A percentile compares a stretch with the other conserved stretches of the same genome.
phyloP scores from a whole-genome alignment of 1,139 yeast genomes.

The Yarrowia galli region DNA sequence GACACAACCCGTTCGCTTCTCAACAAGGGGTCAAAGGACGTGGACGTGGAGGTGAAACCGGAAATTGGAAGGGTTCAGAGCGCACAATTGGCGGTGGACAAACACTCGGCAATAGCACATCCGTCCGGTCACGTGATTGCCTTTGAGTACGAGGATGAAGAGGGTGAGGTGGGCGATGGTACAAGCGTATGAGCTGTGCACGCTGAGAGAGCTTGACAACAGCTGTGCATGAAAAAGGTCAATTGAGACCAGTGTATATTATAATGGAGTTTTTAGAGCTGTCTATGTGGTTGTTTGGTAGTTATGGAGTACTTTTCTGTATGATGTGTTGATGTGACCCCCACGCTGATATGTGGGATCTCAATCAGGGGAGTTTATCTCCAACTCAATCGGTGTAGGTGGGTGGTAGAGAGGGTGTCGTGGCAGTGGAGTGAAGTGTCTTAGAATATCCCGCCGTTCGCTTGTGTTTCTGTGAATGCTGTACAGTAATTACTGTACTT shows the following conservation, averaged over 20 bases:
- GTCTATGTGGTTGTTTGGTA: too few species aligned
- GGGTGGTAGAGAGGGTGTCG: too few species aligned
- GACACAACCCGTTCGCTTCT: conserved; percentile 22
- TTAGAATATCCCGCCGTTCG: too few species aligned
- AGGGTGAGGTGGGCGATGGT: not conserved
- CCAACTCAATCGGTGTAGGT: not conserved
- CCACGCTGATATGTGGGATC: too few species aligned
- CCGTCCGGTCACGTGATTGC: conserved; percentile 14
- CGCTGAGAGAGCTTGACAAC: too few species aligned
- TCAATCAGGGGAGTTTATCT: not conserved
- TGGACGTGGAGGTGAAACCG: not conserved
- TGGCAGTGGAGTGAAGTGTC: too few species aligned
- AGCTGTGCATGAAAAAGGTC: not conserved
- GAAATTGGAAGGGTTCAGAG: not conserved
- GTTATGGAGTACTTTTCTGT: too few species aligned
- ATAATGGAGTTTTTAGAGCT: not conserved
- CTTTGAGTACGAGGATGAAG: not conserved
- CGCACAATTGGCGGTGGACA: too few species aligned
- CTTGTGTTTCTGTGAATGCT: too few species aligned
- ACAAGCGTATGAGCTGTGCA: too few species aligned
- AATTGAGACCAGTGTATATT: not conserved
- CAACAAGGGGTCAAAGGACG: not conserved
- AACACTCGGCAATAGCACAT: not conserved
- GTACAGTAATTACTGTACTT: too few species aligned
- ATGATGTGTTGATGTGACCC: too few species aligned